Evolutionary conservation across 148 eudicot species (phyloP), one percentile per base, ranked within the genome.

Genomic region (Bassia scoparia): DNA sequence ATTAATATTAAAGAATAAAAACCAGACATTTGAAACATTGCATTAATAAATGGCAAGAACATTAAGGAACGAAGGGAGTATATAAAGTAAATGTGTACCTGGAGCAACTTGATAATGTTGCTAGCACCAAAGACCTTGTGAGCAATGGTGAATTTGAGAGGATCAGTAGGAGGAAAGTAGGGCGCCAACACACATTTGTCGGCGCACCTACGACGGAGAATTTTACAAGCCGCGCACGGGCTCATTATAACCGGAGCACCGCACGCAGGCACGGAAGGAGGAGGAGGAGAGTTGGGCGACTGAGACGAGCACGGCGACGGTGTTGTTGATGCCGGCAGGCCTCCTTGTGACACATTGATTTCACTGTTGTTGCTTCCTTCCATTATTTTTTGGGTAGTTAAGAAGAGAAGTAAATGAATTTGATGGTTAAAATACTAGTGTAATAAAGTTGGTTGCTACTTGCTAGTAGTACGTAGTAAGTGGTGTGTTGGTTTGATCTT

Each of bases 101-200:
- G 95, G 50, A 89, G 76, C 34, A 89, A 43, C 74, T 89, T 89
- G 76, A 87, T 89, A 80, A 89, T 89, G 77, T 89, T 89, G 83
- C 91, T 89, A 61, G 94, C 90, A 73, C 94, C 94, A 70, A 87
- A 89, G 55, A 89, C 91, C 69, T 84, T 82, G 52, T 89, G 95
- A 16, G 95, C 95, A 66, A 85, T 87, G 70, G 89, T 81, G 82
- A 89, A 89, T 75, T 86, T 86, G 80, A 87, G 84, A 2, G 95
- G 95, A 58, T 89, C 89, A 12, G 86, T 83, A 0, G 95, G 95
- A 23, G 95, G 95, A 58, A 87, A 87, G 54, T 87, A 87, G 0
- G 95, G 95, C 26, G 91, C 89, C 77, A 86, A 68, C 13, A 87
- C 86, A 67, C 95, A 89, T 67, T 82, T 84, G 10, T 86, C 89